Conservation (phyloP, 768 basidiomycete genomes). For the Suillus paluster region DNA sequence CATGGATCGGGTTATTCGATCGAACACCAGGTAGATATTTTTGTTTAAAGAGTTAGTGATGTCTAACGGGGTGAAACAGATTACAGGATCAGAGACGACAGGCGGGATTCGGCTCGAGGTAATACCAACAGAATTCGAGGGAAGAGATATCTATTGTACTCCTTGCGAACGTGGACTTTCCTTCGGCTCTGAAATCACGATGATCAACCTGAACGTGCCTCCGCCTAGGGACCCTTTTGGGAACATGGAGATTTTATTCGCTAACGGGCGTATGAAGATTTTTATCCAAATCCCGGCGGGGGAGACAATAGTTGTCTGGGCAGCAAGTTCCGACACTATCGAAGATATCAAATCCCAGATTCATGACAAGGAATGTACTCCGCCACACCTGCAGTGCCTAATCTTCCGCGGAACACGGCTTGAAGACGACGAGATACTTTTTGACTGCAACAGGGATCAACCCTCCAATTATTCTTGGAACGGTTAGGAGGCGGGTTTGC, state of each 20-base stretch:
- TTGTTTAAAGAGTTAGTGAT: neutral
- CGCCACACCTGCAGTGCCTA: slow-evolving; percentile 77
- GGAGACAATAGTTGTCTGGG: slow-evolving; percentile 85
- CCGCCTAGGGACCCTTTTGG: neutral
- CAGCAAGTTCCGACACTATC: slow-evolving; percentile 85
- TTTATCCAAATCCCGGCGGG: slow-evolving; percentile 82
- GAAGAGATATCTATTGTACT: neutral
- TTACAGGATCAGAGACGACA: neutral
- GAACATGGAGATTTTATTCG: neutral
- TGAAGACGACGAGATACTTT: slow-evolving; percentile 50
- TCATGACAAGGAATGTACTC: slow-evolving; percentile 75
- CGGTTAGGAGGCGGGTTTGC: neutral
- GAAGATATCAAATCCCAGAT: slow-evolving; percentile 80
- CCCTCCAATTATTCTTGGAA: slow-evolving; percentile 51
- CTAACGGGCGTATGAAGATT: slow-evolving; percentile 73
- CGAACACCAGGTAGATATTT: slow-evolving; percentile 21
- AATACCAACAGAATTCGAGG: neutral
- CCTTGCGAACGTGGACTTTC: slow-evolving; percentile 3
- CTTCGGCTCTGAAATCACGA: neutral
- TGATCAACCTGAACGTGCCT: neutral
- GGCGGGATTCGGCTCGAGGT: slow-evolving; percentile 17
- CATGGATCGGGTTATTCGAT: slow-evolving; percentile 27
- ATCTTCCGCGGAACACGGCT: slow-evolving; percentile 89
- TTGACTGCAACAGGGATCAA: slow-evolving; percentile 73
- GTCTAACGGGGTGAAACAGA: neutral